Evolutionary conservation across 2,329 filamentous ascomycete genomes (phyloP), one percentile per base, ranked within the genome.

Genomic region (Trichoderma gracile): DNA sequence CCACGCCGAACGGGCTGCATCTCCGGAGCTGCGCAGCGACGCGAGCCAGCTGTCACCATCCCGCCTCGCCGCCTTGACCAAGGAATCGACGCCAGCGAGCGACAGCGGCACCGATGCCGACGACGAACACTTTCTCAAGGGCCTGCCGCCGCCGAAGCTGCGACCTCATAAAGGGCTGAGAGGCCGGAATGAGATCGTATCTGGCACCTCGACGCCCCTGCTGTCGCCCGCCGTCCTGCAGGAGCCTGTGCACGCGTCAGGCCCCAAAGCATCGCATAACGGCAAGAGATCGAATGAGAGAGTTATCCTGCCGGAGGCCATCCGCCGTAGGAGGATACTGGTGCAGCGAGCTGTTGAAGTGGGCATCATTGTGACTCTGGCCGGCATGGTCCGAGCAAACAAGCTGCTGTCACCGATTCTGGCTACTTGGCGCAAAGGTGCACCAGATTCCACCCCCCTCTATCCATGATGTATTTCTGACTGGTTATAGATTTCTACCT

Each of bases 81-180:
- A 80, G 68, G 82, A 85, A 58, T 86, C 85, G 5, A 81, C 83
- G 1, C 83, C 87, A 2, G 86, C 85, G 12, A 97, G 92, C 75
- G 93, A 97, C 70, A 97, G 93, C 74, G 94, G 94, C 25, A 96
- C 93, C 19, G 94, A 98, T 74, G 94, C 94, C 45, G 94, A 97
- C 72, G 94, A 98, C 78, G 94, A 98, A 76, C 90, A 93, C 68
- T 89, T 94, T 69, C 81, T 97, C 64, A 95, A 90, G 74, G 90
- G 93, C 0, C 79, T 97, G 23, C 93, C 94, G 1, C 91, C 93
- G 3, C 91, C 93, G 2, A 89, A 84, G n/a, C 70, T 83, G 9
- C 84, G 87, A 66, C 82, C 86, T 38, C 89, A 90, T 73, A 97
- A 97, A 78, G 93, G 93, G 8, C 76, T 97, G 55, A 84, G 89